Evolutionary conservation across 2,329 filamentous ascomycete species (phyloP).

Genomic region (Claviceps purpurea): DNA sequence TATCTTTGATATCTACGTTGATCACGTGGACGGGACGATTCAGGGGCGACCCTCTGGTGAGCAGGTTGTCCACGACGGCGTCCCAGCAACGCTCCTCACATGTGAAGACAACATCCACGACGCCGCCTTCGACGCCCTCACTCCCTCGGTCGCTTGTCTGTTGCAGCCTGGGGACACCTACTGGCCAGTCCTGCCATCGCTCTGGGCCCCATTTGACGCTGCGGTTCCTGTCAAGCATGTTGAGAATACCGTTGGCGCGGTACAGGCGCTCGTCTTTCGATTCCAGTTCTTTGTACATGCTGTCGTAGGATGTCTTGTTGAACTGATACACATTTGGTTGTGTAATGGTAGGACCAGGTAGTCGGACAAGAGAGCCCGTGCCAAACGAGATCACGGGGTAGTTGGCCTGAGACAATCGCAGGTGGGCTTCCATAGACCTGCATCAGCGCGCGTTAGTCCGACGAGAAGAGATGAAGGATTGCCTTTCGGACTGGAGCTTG

Average conservation of each 20-base stretch:
- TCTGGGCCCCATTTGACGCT: constrained; percentile 91
- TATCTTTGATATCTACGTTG: constrained; percentile 97
- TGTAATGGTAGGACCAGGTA: constrained; percentile 80
- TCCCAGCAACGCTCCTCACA: constrained; percentile 98
- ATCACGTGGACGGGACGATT: constrained; percentile 95
- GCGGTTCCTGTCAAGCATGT: constrained; percentile 89
- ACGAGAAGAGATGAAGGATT: no score
- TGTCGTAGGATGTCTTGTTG: constrained; percentile 90
- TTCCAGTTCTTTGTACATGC: constrained; percentile 85
- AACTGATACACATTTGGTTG: constrained; percentile 97
- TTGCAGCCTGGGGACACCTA: constrained; percentile 71
- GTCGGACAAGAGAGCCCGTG: constrained; percentile 83
- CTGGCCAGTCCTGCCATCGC: constrained; percentile 93
- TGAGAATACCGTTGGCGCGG: constrained; percentile 80
- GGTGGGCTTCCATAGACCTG: constrained; percentile 81
- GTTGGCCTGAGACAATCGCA: constrained; percentile 69
- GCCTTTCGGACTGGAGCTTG: not conserved
- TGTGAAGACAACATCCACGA: constrained; percentile 90
- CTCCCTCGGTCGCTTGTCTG: constrained; percentile 65
- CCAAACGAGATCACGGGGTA: constrained; percentile 98
- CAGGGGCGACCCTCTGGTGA: constrained; percentile 70
- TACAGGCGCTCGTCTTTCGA: constrained; percentile 80
- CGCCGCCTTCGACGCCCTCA: constrained; percentile 69
- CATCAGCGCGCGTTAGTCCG: not conserved
- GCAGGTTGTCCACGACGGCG: constrained; percentile 85